These are phyloP conservation scores for Cadophora gregata DNA, from an alignment of 2,329 filamentous ascomycete species.

Conservation along the genomic window DNA sequence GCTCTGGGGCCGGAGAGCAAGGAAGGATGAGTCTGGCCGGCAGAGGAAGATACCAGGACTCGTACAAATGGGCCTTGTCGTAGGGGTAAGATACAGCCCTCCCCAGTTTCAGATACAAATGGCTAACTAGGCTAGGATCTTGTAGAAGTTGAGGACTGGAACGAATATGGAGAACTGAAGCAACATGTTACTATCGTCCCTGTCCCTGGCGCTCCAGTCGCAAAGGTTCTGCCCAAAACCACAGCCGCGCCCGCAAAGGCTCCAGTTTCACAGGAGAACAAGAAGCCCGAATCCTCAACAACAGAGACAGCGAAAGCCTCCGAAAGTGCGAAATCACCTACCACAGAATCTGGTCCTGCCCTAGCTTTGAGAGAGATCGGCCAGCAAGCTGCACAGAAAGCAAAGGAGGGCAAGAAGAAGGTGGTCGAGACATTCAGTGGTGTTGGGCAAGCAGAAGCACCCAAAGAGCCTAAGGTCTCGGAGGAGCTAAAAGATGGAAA, in stretches of 20 bases:
- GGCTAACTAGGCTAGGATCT: constrained; percentile 69
- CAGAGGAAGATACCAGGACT: constrained; percentile 83
- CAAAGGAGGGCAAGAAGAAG: constrained; percentile 61
- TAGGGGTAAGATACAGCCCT: constrained; percentile 70
- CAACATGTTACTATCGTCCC: constrained; percentile 74
- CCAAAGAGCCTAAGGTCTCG: constrained; percentile 11
- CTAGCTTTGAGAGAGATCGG: constrained; percentile 61
- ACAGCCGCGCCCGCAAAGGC: constrained; percentile 40
- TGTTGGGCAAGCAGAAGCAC: constrained; percentile 33
- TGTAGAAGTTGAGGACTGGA: constrained; percentile 97
- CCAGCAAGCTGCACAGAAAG: constrained; percentile 69
- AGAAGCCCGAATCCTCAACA: constrained; percentile 40
- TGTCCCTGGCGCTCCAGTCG: constrained; percentile 22
- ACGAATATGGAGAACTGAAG: constrained; percentile 95
- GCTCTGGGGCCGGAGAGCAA: constrained; percentile 84
- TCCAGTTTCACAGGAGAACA: constrained; percentile 41
- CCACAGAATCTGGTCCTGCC: constrained; percentile 28
- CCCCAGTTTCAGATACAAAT: background rate
- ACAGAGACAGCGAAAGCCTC: constrained; percentile 31
- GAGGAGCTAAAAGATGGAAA: constrained; percentile 18
- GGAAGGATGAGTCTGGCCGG: constrained; percentile 68
- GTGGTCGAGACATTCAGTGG: constrained; percentile 31
- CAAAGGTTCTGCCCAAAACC: constrained; percentile 13
- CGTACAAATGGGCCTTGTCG: constrained; percentile 83
- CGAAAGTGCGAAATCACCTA: constrained; percentile 27